Evolutionary conservation across 2,329 filamentous ascomycete genomes (phyloP), one percentile per base, ranked within the genome.

Genomic region (Botrytis pseudocinerea): DNA sequence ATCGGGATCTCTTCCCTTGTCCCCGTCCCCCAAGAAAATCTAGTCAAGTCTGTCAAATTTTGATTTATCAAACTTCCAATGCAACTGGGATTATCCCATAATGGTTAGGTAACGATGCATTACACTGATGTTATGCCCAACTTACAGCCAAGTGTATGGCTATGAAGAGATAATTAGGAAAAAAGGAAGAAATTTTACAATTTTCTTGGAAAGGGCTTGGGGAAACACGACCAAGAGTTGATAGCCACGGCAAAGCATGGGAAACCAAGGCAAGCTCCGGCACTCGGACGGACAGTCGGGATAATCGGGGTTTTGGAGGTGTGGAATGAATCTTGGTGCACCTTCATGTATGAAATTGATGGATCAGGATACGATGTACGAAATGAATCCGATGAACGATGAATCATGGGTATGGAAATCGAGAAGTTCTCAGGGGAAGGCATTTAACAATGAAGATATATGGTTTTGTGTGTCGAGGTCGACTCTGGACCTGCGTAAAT

Each of bases 131-230:
- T 62, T n/a, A n/a, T 62, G 12, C 38, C 60, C 14, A 18, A 62
- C 14, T 40, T 18, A 9, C 16, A 68, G 35, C 64, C 64, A 68
- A 68, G 48, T 40, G 22, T 18, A 25, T 32, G 51, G 28, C 18
- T 62, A 40, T 62, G 60, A 62, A 62, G n/a, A 28, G n/a, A 57
- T 16, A 57, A 57, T 25, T 28, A 16, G 28, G 28, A 22, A 3
- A 25, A 57, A 68, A 18, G 25, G 51, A 54, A 20, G 35, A 20
- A 54, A 16, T 57, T 35, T 62, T 62, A 62, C n/a, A 14, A 20
- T 42, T 57, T 57, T 68, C 65, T 54, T 68, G 46, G 48, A 40
- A 40, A 42, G 48, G 35, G 48, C 64, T 57, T 68, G 48, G 65
- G 65, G 35, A 68, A 68, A 57, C 18, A 40, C 40, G 14, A 22